These are phyloP conservation scores for Breviolum minutum DNA, from an alignment of 73 alveolate genomes.

Conservation along the genomic window DNA sequence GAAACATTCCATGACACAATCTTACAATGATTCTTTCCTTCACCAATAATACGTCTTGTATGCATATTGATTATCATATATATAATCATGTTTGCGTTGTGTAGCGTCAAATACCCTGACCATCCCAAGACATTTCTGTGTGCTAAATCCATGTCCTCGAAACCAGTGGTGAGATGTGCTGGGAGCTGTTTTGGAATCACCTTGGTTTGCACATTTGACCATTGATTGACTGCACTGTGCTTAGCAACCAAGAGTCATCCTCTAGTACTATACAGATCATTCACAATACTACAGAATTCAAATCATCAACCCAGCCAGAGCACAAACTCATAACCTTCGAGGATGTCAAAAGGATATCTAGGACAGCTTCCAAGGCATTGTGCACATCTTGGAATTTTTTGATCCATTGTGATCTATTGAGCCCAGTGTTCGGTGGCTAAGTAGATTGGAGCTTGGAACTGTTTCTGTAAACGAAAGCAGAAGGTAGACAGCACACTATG, in stretches of 20 bases:
- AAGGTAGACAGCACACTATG: too few relatives aligned
- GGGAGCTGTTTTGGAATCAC: conserved; percentile 78
- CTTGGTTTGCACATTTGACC: background rate
- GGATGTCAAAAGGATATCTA: too few relatives aligned
- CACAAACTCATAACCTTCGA: too few relatives aligned
- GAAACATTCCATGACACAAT: background rate
- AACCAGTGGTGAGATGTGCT: conserved; percentile 88
- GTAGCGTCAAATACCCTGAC: background rate
- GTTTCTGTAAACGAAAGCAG: too few relatives aligned
- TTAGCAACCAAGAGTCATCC: background rate
- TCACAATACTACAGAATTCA: background rate
- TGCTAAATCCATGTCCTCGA: background rate
- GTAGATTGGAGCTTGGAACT: too few relatives aligned
- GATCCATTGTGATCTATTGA: background rate
- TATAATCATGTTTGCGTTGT: background rate
- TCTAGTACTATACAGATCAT: too few relatives aligned
- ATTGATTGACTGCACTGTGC: background rate
- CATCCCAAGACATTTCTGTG: background rate
- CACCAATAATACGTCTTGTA: background rate
- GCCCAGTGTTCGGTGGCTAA: too few relatives aligned
- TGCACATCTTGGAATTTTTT: background rate
- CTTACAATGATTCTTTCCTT: background rate
- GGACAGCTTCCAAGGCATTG: background rate
- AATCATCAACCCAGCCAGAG: background rate
- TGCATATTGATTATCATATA: background rate